Conservation (phyloP, 2,329 filamentous ascomycete species). For the Aspergillus luchuensis region DNA sequence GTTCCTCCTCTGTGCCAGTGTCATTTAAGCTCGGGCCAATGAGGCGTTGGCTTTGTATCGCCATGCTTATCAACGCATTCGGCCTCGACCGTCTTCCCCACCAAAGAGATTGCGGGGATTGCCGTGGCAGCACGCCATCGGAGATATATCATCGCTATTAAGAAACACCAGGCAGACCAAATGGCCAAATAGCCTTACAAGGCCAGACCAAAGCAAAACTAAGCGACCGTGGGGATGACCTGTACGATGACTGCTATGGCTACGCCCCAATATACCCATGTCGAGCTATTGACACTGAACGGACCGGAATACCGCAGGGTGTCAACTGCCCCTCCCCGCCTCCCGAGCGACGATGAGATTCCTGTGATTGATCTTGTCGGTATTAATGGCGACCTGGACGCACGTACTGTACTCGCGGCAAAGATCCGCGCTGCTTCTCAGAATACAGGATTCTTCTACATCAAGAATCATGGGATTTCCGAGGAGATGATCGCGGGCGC, state of each 20-base stretch:
- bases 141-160: too few relatives aligned
- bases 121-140: too few relatives aligned
- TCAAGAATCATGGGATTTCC: slow-evolving; percentile 54
- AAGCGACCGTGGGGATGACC: background rate
- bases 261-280: slow-evolving; percentile 33
- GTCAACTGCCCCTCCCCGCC: slow-evolving; percentile 44
- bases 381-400: slow-evolving; percentile 39
- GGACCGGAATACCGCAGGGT: slow-evolving; percentile 50
- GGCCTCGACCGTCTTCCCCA: too few relatives aligned
- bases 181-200: background rate
- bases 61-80: too few relatives aligned
- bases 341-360: slow-evolving; percentile 50
- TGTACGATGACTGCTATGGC: background rate
- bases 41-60: background rate
- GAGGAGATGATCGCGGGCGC: slow-evolving; percentile 25
- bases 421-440: slow-evolving; percentile 51
- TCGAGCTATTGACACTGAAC: slow-evolving; percentile 50
- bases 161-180: too few relatives aligned
- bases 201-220: too few relatives aligned
- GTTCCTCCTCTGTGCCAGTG: background rate
- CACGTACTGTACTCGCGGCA: slow-evolving; percentile 45
- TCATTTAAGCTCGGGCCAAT: background rate
- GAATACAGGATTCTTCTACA: slow-evolving; percentile 59
- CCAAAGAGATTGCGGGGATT: too few relatives aligned
- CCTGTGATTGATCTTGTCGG: slow-evolving; percentile 56